phyloP scores from a whole-genome alignment of 768 basidiomycete genomes.

The Dioszegia hungarica region DNA sequence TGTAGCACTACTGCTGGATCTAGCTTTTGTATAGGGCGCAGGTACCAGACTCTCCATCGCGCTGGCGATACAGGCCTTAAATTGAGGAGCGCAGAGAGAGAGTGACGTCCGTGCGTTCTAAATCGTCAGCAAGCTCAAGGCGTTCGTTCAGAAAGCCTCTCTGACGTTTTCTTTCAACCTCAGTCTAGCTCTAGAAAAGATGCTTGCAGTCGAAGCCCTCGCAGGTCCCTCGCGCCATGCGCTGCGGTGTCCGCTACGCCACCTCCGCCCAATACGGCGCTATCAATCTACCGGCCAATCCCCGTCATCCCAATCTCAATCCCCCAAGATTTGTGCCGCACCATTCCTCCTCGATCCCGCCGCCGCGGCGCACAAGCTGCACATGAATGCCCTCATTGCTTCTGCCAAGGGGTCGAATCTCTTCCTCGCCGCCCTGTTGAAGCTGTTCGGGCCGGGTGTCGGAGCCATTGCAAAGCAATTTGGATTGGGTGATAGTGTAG shows the following conservation, averaged over 20 bases:
- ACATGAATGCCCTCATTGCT: slow-evolving; percentile 26
- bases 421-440: slow-evolving; percentile 25
- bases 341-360: slow-evolving; percentile 34
- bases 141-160: no score
- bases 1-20: no score
- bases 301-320: slow-evolving; percentile 16
- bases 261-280: neutral
- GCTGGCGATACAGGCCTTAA: no score
- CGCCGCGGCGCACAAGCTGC: slow-evolving; percentile 21
- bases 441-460: slow-evolving; percentile 26
- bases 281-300: neutral
- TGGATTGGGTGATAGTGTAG: slow-evolving; percentile 32
- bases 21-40: no score
- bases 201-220: neutral
- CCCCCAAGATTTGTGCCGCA: slow-evolving; percentile 33
- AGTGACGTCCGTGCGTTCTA: no score
- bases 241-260: neutral
- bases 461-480: slow-evolving; percentile 28
- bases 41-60: no score
- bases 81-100: no score
- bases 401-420: slow-evolving; percentile 24
- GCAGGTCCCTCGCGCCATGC: neutral
- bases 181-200: neutral
- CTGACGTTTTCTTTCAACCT: no score
- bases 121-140: no score